Conservation (phyloP, 2,329 filamentous ascomycete genomes). For the Tolypocladium ovalisporum region DNA sequence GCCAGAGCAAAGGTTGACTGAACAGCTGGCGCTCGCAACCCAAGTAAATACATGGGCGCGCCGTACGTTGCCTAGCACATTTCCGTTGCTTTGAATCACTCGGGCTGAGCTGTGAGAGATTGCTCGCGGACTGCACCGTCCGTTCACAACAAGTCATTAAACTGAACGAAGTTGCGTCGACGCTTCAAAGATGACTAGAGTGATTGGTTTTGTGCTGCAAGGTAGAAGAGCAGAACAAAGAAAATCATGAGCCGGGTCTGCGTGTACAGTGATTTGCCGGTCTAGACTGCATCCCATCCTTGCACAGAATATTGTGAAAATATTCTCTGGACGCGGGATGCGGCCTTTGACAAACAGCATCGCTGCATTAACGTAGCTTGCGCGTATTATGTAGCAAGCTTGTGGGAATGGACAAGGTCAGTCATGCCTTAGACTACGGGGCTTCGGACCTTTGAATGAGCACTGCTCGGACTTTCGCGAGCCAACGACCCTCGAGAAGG, state of each 20-base stretch:
- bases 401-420: background rate
- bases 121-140: background rate
- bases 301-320: background rate
- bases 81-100: background rate
- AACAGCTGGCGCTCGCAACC: background rate
- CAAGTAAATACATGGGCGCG: background rate
- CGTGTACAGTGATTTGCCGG: background rate
- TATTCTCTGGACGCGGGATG: no score
- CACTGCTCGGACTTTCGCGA: background rate
- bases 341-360: background rate
- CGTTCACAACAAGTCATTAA: background rate
- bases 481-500: no score
- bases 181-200: background rate
- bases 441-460: background rate
- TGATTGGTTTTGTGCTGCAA: background rate
- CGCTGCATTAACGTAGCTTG: background rate
- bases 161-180: background rate
- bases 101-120: background rate
- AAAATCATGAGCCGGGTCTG: background rate
- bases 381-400: background rate
- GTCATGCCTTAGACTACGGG: background rate
- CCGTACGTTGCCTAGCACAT: background rate
- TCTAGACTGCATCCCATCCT: background rate
- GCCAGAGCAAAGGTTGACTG: background rate
- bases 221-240: background rate